Evolutionary conservation across 768 basidiomycete genomes (phyloP).

Genomic region (Termitomyces sp.): DNA sequence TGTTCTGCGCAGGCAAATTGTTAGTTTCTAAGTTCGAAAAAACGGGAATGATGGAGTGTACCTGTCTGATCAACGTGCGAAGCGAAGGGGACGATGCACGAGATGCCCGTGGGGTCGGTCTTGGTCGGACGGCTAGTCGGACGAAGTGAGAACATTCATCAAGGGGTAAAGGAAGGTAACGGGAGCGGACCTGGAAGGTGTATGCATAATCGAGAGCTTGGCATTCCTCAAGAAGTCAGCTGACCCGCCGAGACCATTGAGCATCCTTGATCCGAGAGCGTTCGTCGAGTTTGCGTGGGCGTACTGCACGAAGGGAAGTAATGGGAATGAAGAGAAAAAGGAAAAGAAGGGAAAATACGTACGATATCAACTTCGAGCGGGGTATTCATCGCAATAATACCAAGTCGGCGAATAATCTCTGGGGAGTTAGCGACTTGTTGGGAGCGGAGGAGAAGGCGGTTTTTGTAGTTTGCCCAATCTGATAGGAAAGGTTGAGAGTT

Average conservation of each 20-base stretch:
- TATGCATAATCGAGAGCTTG: conserved; percentile 47
- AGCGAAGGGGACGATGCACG: conserved; percentile 43
- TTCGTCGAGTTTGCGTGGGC: conserved; percentile 47
- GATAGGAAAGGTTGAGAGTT: background rate
- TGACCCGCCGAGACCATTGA: conserved; percentile 44
- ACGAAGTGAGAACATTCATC: background rate
- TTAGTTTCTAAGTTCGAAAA: background rate
- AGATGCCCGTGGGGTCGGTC: conserved; percentile 42
- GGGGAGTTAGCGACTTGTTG: conserved; percentile 48
- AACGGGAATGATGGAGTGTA: conserved; percentile 8
- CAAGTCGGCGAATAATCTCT: conserved; percentile 41
- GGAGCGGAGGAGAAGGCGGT: conserved; percentile 39
- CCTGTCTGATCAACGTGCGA: conserved; percentile 45
- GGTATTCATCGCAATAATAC: conserved; percentile 47
- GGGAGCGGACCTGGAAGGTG: conserved; percentile 30
- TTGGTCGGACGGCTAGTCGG: conserved; percentile 34
- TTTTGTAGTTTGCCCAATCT: conserved; percentile 43
- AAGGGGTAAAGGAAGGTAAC: background rate
- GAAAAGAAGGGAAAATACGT: conserved; percentile 9
- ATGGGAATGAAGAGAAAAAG: background rate
- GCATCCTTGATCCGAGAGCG: conserved; percentile 43
- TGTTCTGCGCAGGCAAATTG: conserved; percentile 26
- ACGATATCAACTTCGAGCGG: conserved; percentile 46
- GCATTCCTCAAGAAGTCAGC: conserved; percentile 45
- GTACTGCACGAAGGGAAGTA: conserved; percentile 22